Percentiles rank a stretch among this genome's conserved stretches.
Evolutionary conservation across 768 basidiomycete species (phyloP).

Genomic region (Rhizopogon rudus): DNA sequence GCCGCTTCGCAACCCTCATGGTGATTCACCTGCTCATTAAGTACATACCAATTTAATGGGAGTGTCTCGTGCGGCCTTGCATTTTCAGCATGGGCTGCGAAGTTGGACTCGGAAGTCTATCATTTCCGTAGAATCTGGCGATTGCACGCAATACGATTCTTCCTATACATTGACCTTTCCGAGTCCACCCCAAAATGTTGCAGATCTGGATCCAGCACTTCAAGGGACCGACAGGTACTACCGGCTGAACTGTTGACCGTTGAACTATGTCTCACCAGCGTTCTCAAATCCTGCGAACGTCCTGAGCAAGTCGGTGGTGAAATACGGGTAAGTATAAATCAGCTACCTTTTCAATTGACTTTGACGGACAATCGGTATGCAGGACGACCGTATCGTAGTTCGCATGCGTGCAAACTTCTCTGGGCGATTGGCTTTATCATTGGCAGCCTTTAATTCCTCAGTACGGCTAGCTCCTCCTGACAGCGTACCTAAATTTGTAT

Average conservation of each 20-base stretch:
- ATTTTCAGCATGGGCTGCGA: not conserved
- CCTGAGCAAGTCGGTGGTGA: not conserved
- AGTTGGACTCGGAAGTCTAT: not conserved
- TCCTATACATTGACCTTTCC: not conserved
- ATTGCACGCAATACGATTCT: not conserved
- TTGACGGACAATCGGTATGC: not conserved
- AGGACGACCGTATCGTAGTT: constrained; percentile 24
- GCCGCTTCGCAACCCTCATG: too few species aligned
- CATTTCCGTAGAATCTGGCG: not conserved
- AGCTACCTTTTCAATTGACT: not conserved
- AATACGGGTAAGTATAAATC: not conserved
- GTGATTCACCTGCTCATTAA: too few species aligned
- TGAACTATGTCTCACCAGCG: not conserved
- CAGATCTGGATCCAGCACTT: not conserved
- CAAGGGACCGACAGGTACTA: not conserved
- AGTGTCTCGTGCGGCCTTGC: not conserved
- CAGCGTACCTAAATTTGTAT: not conserved
- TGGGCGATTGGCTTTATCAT: constrained; percentile 31
- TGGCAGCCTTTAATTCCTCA: not conserved
- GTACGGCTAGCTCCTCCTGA: too few species aligned
- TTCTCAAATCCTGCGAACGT: not conserved
- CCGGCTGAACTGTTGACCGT: not conserved
- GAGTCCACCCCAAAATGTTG: not conserved
- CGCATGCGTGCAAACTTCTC: constrained; percentile 22
- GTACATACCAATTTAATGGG: too few species aligned